A percentile compares a stretch with the other conserved stretches of the same genome.
These are phyloP conservation scores for Chloromonas sp. DNA, from an alignment of 163 green algal species.

Conservation along the genomic window DNA sequence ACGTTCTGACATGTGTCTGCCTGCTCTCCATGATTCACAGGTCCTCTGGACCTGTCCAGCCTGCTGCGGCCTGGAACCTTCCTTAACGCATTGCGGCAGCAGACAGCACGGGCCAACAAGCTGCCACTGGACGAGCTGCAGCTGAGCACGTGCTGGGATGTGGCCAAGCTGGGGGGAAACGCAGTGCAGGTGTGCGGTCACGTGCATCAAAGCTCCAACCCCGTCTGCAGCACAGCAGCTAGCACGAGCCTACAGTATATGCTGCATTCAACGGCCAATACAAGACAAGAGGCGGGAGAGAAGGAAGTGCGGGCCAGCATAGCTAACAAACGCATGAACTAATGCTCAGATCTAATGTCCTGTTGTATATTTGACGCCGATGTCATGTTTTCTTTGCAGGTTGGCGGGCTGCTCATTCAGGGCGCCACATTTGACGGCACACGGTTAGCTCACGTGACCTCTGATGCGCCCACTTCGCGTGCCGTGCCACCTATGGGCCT, in stretches of 20 bases:
- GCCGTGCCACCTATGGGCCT: constrained; percentile 34
- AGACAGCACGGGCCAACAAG: constrained; percentile 29
- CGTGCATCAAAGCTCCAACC: no score
- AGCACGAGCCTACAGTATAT: no score
- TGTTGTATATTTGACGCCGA: no score
- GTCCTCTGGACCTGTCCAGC: constrained; percentile 46
- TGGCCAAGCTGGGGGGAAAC: constrained; percentile 10
- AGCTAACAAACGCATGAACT: no score
- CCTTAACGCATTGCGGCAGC: constrained; percentile 69
- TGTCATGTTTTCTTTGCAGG: neutral
- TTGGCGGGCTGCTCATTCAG: constrained; percentile 43
- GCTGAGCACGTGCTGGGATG: constrained; percentile 55
- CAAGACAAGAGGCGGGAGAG: no score
- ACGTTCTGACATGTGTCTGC: no score
- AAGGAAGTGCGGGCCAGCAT: no score
- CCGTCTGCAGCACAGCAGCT: no score
- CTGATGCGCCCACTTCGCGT: constrained; percentile 38
- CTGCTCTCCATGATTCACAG: neutral
- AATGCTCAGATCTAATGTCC: no score
- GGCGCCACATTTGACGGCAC: constrained; percentile 61
- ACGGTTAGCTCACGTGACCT: constrained; percentile 14
- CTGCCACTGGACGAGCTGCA: constrained; percentile 53
- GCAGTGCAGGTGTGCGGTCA: constrained; percentile 21
- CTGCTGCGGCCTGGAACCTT: constrained; percentile 66
- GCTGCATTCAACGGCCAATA: no score